Evolutionary conservation across 257 asterid genomes (phyloP), one percentile per base, ranked within the genome.

Genomic region (Phtheirospermum japonicum): DNA sequence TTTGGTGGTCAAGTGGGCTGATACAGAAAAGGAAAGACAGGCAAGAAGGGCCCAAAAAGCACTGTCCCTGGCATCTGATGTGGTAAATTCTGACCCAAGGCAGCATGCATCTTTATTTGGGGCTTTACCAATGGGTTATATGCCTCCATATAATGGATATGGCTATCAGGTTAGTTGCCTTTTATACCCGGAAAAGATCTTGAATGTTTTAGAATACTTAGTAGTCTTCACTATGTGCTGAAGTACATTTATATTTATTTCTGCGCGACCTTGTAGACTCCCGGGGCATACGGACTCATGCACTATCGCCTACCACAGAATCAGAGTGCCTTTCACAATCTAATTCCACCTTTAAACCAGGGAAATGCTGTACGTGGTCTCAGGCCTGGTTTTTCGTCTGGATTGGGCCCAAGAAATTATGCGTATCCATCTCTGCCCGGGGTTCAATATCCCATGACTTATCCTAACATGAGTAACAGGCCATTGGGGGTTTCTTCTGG

Each of bases 1-100:
- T 42, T 79, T 93, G 84, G 99, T 93, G 78, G 96, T 93, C 71
- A 93, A 93, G 72, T 89, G 99, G 97, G 99, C 99, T 61, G 99
- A 92, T 83, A 89, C 99, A 34, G 99, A 93, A 58, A 93, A 93
- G 77, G 99, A 93, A 76, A 78, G 97, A 66, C 91, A 79, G 70
- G 85, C 96, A 46, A 83, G 99, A 73, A 93, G 77, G 81, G 94
- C 88, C 53, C 97, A 85, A 71, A 93, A 84, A 74, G 87, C 93
- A 68, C 76, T 86, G 43, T 80, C 85, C 30, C 83, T 71, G 67
- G 76, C 82, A 9, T 73, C 89, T 4, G 76, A 59, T 73, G 51
- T 78, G 50, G 79, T 74, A 75, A 74, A 68, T 64, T 65, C 83
- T 0, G 89, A 83, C 52, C 74, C 87, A 31, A 76, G 83, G 65